phyloP scores from a whole-genome alignment of 768 basidiomycete species.

The Tricholoma hemisulphureum region DNA sequence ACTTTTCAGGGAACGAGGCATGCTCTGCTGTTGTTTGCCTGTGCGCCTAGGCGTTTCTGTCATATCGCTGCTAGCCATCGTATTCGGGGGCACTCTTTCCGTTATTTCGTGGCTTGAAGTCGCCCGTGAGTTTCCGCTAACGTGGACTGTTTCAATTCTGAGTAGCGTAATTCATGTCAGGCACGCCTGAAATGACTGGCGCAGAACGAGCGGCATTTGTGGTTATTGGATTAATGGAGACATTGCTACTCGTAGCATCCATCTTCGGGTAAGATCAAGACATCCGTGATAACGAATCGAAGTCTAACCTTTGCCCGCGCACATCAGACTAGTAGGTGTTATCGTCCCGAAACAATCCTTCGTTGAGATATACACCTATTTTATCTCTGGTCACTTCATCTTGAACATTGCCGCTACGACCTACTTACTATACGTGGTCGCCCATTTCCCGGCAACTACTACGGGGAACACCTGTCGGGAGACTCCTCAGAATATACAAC shows the following conservation, averaged over 20 bases:
- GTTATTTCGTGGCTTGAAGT: conserved; percentile 63
- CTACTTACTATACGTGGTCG: conserved; percentile 52
- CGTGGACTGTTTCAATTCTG: background rate
- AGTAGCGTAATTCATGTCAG: conserved; percentile 18
- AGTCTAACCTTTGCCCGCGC: background rate
- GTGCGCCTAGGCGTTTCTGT: conserved; percentile 59
- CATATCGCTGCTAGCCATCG: conserved; percentile 51
- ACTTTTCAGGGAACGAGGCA: conserved; percentile 48
- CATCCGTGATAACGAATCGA: background rate
- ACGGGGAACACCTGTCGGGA: conserved; percentile 44
- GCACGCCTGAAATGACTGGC: conserved; percentile 34
- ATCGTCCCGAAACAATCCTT: conserved; percentile 62
- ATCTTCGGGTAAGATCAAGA: conserved; percentile 47
- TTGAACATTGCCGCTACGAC: conserved; percentile 51
- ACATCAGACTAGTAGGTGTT: conserved; percentile 59
- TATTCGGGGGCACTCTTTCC: conserved; percentile 53
- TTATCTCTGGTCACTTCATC: conserved; percentile 56
- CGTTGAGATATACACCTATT: conserved; percentile 53
- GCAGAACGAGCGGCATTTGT: conserved; percentile 43
- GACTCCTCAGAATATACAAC: conserved; percentile 38
- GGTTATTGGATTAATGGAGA: conserved; percentile 52
- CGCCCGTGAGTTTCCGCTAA: conserved; percentile 41
- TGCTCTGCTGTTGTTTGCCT: conserved; percentile 63
- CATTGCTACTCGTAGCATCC: conserved; percentile 51
- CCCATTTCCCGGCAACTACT: conserved; percentile 43